These are phyloP conservation scores for Quercus lobata DNA, from an alignment of 331 rosid genomes.

Conservation along the genomic window DNA sequence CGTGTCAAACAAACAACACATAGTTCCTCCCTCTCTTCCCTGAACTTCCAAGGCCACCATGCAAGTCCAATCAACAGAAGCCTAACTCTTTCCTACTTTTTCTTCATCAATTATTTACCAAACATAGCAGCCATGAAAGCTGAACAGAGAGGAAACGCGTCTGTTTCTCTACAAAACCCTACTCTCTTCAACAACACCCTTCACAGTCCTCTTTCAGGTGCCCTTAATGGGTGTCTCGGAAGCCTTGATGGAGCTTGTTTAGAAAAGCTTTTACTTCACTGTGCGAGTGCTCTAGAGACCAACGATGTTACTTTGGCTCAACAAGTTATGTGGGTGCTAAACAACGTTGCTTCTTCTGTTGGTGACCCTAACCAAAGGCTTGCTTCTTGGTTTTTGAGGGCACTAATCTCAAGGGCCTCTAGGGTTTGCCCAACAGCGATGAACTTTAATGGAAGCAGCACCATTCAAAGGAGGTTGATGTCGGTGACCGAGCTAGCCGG, in stretches of 20 bases:
- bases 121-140: constrained; percentile 53
- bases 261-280: constrained; percentile 88
- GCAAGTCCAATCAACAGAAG: constrained; percentile 25
- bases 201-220: constrained; percentile 52
- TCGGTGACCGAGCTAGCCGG: constrained; percentile 83
- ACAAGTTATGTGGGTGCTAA: constrained; percentile 98
- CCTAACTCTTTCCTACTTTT: neutral
- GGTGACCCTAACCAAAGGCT: constrained; percentile 96
- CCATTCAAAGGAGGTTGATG: constrained; percentile 63
- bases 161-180: constrained; percentile 59
- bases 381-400: constrained; percentile 86
- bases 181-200: constrained; percentile 42
- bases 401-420: constrained; percentile 78
- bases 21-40: constrained; percentile 1
- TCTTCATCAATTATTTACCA: neutral
- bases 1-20: constrained; percentile 6
- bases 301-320: constrained; percentile 88
- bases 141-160: constrained; percentile 52
- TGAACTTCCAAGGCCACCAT: constrained; percentile 13
- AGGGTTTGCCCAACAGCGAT: constrained; percentile 56
- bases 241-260: constrained; percentile 84
- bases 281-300: constrained; percentile 81
- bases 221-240: constrained; percentile 78
- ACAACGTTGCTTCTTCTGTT: constrained; percentile 74
- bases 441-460: constrained; percentile 43